Evolutionary conservation across 2,329 filamentous ascomycete genomes (phyloP).

Genomic region (Biscogniauxia sp.): DNA sequence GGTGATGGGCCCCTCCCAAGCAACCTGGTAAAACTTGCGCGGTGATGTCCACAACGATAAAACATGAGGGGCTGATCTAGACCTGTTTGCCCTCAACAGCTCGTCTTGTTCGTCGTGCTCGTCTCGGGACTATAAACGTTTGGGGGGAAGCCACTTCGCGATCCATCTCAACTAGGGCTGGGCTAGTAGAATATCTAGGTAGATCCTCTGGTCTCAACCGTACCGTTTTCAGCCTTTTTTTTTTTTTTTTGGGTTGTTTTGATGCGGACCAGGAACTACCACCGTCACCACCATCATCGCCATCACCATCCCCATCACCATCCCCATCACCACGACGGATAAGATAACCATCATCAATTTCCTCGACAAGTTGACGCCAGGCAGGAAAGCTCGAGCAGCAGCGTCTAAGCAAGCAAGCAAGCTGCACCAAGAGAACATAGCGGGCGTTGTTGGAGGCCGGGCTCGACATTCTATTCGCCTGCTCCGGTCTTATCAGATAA

Average conservation of each 20-base stretch:
- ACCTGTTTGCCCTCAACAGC: not conserved
- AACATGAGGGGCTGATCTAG: not conserved
- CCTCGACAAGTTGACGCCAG: constrained; percentile 1
- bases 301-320: too few species aligned
- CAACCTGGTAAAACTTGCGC: not conserved
- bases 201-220: not conserved
- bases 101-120: not conserved
- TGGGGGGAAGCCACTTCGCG: not conserved
- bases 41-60: not conserved
- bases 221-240: too few species aligned
- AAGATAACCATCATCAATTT: too few species aligned
- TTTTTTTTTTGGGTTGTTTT: too few species aligned
- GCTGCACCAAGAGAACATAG: constrained; percentile 19
- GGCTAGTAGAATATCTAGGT: not conserved
- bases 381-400: constrained; percentile 8
- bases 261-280: not conserved
- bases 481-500: constrained; percentile 29
- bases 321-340: too few species aligned
- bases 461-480: constrained; percentile 28
- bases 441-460: constrained; percentile 19
- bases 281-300: too few species aligned
- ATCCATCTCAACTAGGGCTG: not conserved
- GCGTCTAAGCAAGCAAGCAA: constrained; percentile 1
- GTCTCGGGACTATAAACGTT: not conserved
- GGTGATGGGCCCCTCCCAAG: not conserved